phyloP scores from a whole-genome alignment of 1,139 yeast species.

The Blastobotrys illinoisensis region DNA sequence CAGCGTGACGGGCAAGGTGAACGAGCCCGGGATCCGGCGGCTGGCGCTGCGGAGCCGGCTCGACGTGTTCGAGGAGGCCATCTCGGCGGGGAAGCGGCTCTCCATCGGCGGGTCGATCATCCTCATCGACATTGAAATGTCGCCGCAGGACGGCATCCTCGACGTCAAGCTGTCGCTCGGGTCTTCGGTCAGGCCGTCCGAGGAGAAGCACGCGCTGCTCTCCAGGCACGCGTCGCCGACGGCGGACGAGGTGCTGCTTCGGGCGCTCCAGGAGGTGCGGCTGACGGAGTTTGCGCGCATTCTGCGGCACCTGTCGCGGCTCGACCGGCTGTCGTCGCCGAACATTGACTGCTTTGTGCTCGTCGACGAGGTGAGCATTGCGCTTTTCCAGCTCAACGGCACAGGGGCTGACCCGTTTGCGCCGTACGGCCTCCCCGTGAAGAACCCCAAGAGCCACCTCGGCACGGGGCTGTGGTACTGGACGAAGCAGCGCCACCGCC shows the following conservation, averaged over 20 bases:
- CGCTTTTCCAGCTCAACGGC: conserved; percentile 23
- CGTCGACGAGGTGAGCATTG: conserved; percentile 29
- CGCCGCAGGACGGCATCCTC: conserved; percentile 17
- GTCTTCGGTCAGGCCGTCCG: conserved; percentile 23
- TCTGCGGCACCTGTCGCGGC: conserved; percentile 28
- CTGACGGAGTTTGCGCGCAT: conserved; percentile 29
- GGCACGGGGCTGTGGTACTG: conserved; percentile 33
- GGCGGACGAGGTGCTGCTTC: conserved; percentile 24
- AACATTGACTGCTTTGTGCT: conserved; percentile 33
- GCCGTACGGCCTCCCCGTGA: conserved; percentile 29
- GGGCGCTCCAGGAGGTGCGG: conserved; percentile 26
- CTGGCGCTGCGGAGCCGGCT: conserved; percentile 28
- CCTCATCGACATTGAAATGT: conserved; percentile 30
- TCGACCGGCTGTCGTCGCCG: conserved; percentile 30
- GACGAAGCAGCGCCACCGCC: conserved; percentile 13
- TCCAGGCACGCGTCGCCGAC: conserved; percentile 23
- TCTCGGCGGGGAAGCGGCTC: conserved; percentile 26
- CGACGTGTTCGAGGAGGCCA: conserved; percentile 32
- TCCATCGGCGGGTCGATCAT: conserved; percentile 35
- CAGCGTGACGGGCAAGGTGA: conserved; percentile 31
- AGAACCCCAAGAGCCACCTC: conserved; percentile 28
- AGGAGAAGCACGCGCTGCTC: conserved; percentile 25
- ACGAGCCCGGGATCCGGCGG: conserved; percentile 30
- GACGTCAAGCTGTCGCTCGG: conserved; percentile 29
- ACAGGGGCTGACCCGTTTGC: conserved; percentile 7